Percentiles rank a stretch among this genome's conserved stretches.
Conservation (phyloP, 768 basidiomycete species). For the Auricularia sp. region DNA sequence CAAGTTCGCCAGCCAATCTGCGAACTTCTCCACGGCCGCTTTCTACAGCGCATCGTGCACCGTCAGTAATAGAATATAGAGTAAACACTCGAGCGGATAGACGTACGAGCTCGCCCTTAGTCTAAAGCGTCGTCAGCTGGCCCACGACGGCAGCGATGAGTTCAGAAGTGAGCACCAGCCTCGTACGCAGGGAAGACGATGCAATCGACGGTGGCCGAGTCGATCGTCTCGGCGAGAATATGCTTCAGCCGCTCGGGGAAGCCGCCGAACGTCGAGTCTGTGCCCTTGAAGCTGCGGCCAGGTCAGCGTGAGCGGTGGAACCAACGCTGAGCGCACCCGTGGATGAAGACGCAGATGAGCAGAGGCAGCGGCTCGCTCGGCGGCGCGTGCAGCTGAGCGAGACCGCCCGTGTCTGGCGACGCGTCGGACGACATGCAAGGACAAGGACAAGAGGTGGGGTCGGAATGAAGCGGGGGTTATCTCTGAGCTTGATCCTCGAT, state of each 20-base stretch:
- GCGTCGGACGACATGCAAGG: background rate
- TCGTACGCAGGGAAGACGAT: slow-evolving; percentile 87
- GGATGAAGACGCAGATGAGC: slow-evolving; percentile 67
- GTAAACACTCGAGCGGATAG: background rate
- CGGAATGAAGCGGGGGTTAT: no score
- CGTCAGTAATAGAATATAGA: no score
- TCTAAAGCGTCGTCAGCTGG: slow-evolving; percentile 33
- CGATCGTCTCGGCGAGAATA: slow-evolving; percentile 56
- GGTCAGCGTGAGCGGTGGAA: slow-evolving; percentile 12
- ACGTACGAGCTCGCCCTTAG: slow-evolving; percentile 80
- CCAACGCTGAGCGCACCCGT: slow-evolving; percentile 44
- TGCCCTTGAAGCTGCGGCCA: slow-evolving; percentile 40
- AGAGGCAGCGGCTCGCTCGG: slow-evolving; percentile 24
- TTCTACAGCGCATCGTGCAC: no score
- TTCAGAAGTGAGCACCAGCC: slow-evolving; percentile 29
- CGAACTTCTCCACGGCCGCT: slow-evolving; percentile 74
- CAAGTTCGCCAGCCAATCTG: slow-evolving; percentile 86
- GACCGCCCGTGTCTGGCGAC: background rate
- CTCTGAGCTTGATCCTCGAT: no score
- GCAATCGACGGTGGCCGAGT: slow-evolving; percentile 51
- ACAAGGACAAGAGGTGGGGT: no score
- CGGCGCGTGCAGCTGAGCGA: background rate
- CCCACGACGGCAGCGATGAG: background rate
- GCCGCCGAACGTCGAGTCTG: slow-evolving; percentile 59
- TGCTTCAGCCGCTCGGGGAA: slow-evolving; percentile 79